phyloP scores from a whole-genome alignment of 345 rosid species.

The Cochlearia excelsa region DNA sequence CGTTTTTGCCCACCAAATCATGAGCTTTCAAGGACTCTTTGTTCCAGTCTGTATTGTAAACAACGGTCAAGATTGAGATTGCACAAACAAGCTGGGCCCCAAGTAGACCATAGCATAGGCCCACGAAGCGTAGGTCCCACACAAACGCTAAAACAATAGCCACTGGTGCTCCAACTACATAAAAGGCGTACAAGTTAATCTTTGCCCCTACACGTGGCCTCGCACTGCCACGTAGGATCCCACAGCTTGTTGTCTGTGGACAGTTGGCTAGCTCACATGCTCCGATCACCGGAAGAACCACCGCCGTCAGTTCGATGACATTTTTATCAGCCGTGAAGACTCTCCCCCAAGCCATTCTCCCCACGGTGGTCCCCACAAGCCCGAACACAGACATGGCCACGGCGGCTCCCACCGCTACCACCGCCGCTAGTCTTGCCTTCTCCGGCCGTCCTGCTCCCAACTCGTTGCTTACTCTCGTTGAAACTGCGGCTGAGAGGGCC shows the following conservation, averaged over 20 bases:
- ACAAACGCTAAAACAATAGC: constrained; percentile 62
- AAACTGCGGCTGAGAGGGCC: constrained; percentile 67
- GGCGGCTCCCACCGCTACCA: constrained; percentile 58
- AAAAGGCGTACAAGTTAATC: constrained; percentile 72
- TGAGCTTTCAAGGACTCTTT: constrained; percentile 64
- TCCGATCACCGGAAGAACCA: constrained; percentile 74
- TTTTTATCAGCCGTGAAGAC: constrained; percentile 55
- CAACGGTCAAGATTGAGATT: constrained; percentile 56
- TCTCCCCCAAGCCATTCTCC: constrained; percentile 66
- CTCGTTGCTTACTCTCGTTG: constrained; percentile 83
- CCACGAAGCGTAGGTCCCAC: constrained; percentile 65
- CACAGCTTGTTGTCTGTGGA: constrained; percentile 91
- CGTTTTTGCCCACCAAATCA: constrained; percentile 52
- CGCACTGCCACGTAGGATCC: constrained; percentile 79
- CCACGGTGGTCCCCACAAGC: constrained; percentile 55
- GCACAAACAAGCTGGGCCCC: constrained; percentile 80
- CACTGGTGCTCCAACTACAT: constrained; percentile 77
- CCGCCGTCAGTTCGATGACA: constrained; percentile 53
- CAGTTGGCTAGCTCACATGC: constrained; percentile 90
- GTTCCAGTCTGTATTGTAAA: constrained; percentile 78
- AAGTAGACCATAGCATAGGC: constrained; percentile 83
- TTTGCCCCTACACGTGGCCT: constrained; percentile 71
- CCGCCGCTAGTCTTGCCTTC: constrained; percentile 57
- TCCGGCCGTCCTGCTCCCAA: constrained; percentile 71
- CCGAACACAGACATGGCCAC: constrained; percentile 51